Percentiles rank a stretch among this genome's conserved stretches.
These are phyloP conservation scores for Penicillium turbatum DNA, from an alignment of 495 filamentous ascomycete genomes.

Conservation along the genomic window DNA sequence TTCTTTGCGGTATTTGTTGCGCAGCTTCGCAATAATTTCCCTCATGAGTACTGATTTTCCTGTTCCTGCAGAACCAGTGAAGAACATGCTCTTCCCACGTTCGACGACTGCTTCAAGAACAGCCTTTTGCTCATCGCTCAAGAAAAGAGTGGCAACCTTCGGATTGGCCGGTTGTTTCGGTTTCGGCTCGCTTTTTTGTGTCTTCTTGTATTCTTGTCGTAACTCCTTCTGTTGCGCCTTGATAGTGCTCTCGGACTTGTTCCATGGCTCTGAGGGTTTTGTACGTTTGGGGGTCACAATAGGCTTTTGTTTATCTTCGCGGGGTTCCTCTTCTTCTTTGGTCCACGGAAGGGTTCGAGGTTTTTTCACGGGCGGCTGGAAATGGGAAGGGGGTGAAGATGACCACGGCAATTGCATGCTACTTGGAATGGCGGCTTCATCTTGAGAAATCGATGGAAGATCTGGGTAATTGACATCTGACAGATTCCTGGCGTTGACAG, in stretches of 20 bases:
- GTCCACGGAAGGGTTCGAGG: constrained; percentile 56
- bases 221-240: constrained; percentile 79
- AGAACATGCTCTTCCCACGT: constrained; percentile 83
- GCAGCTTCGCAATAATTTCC: constrained; percentile 77
- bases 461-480: constrained; percentile 41
- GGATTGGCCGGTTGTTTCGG: constrained; percentile 18
- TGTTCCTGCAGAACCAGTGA: constrained; percentile 95
- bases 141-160: constrained; percentile 56
- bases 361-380: constrained; percentile 38
- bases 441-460: constrained; percentile 34
- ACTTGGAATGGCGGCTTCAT: constrained; percentile 39
- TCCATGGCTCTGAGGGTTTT: constrained; percentile 62
- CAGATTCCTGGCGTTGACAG: constrained; percentile 4
- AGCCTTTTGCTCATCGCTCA: constrained; percentile 80
- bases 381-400: constrained; percentile 54
- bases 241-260: constrained; percentile 72
- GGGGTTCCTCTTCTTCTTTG: constrained; percentile 30
- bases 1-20: constrained; percentile 66
- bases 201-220: constrained; percentile 56
- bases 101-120: constrained; percentile 79
- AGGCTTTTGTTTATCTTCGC: constrained; percentile 22
- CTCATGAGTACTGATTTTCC: constrained; percentile 95
- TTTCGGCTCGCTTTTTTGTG: constrained; percentile 28
- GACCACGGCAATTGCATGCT: constrained; percentile 59
- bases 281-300: constrained; percentile 35